Base-by-base conservation (phyloP, 164 flowering plant species). In the Berberis vulgaris region DNA sequence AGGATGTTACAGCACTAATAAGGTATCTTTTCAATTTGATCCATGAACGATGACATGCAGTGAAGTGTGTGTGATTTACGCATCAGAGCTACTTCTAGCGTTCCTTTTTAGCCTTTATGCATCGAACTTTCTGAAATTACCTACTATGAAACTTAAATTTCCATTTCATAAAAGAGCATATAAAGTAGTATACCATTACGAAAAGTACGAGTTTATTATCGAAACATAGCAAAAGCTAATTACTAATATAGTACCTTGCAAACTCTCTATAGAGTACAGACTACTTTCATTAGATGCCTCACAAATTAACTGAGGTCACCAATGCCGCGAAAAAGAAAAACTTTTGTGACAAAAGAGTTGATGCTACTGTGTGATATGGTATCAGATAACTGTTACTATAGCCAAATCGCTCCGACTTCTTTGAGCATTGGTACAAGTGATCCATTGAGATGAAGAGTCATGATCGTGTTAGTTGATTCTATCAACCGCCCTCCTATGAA, bases 401-500 rank as follows among this genome's bases (percentile, higher is more conserved):
- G 76, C 79, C 79, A 78, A 1, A 80, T 62, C 1, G 79, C 78
- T 45, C 81, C 79, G 4, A 75, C 81, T 53, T 64, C 64, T 65
- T 67, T 78, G 56, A 78, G 79, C 74, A 76, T 66, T 45, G 65
- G 76, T 2, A 71, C 72, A 26, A 79, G 72, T 40, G 74, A 64
- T 12, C 82, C 79, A 49, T 65, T 57, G 45, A 79, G 72, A 13
- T 79, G 82, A 3, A 69, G 79, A 40, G 74, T 54, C 78, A 73
- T 73, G 57, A 79, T 70, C 2, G 66, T 67, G 43, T 72, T 62
- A 7, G 74, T 71, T 0, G 76, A 61, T 26, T 73, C 78, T 38
- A 79, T 57, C 8, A 79, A 58, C 12, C 44, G 57, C 3, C 78
- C 79, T 1, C 82, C 77, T 2, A 79, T 71, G 69, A 76, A 76